Evolutionary conservation across 2,329 filamentous ascomycete species (phyloP).

Genomic region (Raffaelea arxii): DNA sequence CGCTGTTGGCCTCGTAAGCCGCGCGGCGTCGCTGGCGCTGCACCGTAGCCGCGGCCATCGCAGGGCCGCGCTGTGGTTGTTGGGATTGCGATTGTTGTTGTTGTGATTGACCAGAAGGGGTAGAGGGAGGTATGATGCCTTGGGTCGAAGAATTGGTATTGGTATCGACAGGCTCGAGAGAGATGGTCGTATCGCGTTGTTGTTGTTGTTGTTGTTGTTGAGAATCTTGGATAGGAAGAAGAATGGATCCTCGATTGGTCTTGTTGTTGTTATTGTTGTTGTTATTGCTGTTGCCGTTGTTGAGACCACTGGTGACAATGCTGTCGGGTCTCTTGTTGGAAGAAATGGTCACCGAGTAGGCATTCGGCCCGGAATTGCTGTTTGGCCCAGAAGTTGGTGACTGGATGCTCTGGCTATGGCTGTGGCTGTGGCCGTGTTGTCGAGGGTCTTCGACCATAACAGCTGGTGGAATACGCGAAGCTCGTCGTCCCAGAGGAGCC

Average conservation of each 20-base stretch:
- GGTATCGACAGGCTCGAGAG: too few species aligned
- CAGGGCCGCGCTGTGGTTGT: too few species aligned
- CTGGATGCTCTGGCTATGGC: background rate
- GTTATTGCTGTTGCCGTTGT: conserved; percentile 1
- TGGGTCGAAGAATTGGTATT: conserved; percentile 22
- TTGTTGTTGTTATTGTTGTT: background rate
- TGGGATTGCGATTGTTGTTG: too few species aligned
- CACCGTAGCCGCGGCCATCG: too few species aligned
- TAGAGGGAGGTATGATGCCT: conserved; percentile 1
- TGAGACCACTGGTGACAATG: conserved; percentile 9
- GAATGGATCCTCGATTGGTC: background rate
- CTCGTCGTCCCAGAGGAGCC: conserved; percentile 19
- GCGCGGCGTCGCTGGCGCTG: conserved; percentile 22
- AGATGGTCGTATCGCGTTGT: too few species aligned
- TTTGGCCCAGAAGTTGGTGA: background rate
- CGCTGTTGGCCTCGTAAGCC: conserved; percentile 46
- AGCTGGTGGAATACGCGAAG: too few species aligned
- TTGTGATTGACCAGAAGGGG: too few species aligned
- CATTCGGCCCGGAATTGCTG: conserved; percentile 14
- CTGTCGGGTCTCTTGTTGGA: conserved; percentile 20
- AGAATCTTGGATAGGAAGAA: conserved; percentile 16
- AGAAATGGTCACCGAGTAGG: conserved; percentile 43
- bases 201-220: too few species aligned
- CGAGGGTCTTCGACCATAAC: too few species aligned
- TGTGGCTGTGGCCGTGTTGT: background rate